Evolutionary conservation across 2,329 filamentous ascomycete species (phyloP).

Genomic region (Trichoderma arundinaceum): DNA sequence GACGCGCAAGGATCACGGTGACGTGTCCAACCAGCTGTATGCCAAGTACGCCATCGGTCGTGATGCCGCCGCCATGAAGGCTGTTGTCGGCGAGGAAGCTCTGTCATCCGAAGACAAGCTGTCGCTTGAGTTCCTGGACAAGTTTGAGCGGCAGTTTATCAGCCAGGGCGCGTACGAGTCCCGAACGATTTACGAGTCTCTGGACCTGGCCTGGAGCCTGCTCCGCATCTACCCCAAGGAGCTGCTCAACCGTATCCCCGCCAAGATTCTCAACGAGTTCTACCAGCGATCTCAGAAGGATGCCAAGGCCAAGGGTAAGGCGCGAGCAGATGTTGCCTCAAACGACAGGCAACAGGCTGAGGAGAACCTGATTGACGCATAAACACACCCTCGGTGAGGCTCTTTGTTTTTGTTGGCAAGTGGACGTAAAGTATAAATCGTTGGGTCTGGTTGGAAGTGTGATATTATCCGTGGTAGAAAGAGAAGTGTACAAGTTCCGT

Average conservation of each 20-base stretch:
- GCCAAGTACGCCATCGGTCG: slow-evolving; percentile 99
- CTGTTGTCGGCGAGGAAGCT: slow-evolving; percentile 97
- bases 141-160: slow-evolving; percentile 97
- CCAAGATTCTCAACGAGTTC: slow-evolving; percentile 82
- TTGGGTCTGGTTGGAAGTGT: slow-evolving; percentile 13
- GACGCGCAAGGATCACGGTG: slow-evolving; percentile 95
- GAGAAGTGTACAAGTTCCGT: slow-evolving; percentile 7
- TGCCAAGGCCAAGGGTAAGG: slow-evolving; percentile 67
- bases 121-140: slow-evolving; percentile 96
- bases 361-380: slow-evolving; percentile 68
- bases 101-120: slow-evolving; percentile 96
- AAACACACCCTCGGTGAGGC: slow-evolving; percentile 28
- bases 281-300: slow-evolving; percentile 72
- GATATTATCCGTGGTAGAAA: slow-evolving; percentile 25
- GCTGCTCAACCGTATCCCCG: slow-evolving; percentile 90
- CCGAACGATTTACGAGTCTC: slow-evolving; percentile 87
- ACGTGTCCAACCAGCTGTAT: slow-evolving; percentile 99
- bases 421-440: slow-evolving; percentile 10
- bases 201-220: slow-evolving; percentile 95
- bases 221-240: slow-evolving; percentile 98
- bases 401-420: neutral
- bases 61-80: slow-evolving; percentile 98
- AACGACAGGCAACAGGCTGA: slow-evolving; percentile 53
- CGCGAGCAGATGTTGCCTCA: slow-evolving; percentile 50
- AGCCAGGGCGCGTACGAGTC: slow-evolving; percentile 90